These are phyloP conservation scores for Xylariaceae sp. DNA, from an alignment of 2,329 filamentous ascomycete genomes.

Conservation along the genomic window DNA sequence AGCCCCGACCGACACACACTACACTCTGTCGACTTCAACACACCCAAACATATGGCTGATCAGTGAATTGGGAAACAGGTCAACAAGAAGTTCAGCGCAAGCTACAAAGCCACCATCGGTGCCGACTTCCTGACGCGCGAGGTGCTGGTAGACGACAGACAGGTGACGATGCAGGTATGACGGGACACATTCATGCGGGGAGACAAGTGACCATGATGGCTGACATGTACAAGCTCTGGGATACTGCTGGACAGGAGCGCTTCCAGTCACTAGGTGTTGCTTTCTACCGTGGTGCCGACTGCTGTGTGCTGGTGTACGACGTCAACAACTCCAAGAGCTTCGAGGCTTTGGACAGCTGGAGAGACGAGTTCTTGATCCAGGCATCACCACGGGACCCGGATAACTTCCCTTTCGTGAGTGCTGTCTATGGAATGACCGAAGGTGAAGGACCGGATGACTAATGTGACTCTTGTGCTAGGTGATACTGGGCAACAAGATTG, in stretches of 20 bases:
- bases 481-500: constrained; percentile 98
- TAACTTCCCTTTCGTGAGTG: constrained; percentile 89
- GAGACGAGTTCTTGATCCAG: constrained; percentile 97
- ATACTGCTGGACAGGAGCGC: constrained; percentile 93
- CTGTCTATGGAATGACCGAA: constrained; percentile 14
- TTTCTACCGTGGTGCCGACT: constrained; percentile 96
- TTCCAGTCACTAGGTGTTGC: constrained; percentile 97
- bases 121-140: constrained; percentile 98
- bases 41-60: constrained; percentile 1
- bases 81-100: constrained; percentile 99
- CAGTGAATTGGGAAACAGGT: constrained; percentile 54
- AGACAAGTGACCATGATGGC: constrained; percentile 13
- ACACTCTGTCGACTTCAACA: not conserved
- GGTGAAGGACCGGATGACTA: not conserved
- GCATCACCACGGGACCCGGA: constrained; percentile 94
- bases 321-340: constrained; percentile 99
- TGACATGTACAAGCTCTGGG: constrained; percentile 70
- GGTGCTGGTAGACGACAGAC: constrained; percentile 91
- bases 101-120: constrained; percentile 99
- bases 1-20: not conserved
- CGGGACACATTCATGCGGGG: not conserved
- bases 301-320: constrained; percentile 95
- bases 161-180: constrained; percentile 94
- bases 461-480: constrained; percentile 49
- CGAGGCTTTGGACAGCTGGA: constrained; percentile 96